Evolutionary conservation across 495 filamentous ascomycete genomes (phyloP).

Genomic region (Aspergillus kassunensis): DNA sequence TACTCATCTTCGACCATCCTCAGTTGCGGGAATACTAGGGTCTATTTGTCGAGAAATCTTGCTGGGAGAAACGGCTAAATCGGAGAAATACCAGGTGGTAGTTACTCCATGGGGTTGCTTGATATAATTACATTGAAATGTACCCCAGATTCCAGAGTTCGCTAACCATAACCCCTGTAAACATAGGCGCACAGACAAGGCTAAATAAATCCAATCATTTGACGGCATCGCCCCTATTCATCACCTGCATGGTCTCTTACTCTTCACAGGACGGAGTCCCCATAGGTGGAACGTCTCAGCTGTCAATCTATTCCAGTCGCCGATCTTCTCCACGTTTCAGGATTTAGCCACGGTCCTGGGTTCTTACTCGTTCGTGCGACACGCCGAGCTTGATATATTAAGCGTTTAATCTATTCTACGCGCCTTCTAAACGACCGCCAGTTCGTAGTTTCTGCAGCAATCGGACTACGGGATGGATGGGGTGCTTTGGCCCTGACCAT

Average conservation of each 20-base stretch:
- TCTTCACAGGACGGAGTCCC: not conserved
- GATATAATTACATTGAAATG: too few relatives aligned
- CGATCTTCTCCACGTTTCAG: slow-evolving; percentile 10
- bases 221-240: too few relatives aligned
- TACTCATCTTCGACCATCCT: too few relatives aligned
- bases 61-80: too few relatives aligned
- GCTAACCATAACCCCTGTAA: not conserved
- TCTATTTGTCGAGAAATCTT: too few relatives aligned
- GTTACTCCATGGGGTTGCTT: too few relatives aligned
- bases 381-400: not conserved
- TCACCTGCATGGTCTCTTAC: too few relatives aligned
- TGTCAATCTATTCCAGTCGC: not conserved
- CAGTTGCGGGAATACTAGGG: too few relatives aligned
- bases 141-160: too few relatives aligned
- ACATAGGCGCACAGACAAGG: not conserved
- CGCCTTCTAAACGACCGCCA: not conserved
- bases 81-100: too few relatives aligned
- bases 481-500: not conserved
- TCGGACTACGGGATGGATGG: not conserved
- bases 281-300: not conserved
- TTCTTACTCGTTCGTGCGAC: not conserved
- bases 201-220: not conserved
- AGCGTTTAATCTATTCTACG: slow-evolving; percentile 3
- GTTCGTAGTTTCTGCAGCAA: not conserved
- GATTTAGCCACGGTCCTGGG: not conserved